Percentiles rank a stretch among this genome's conserved stretches.
phyloP scores from a whole-genome alignment of 345 rosid species.

The Rhodamnia argentea region DNA sequence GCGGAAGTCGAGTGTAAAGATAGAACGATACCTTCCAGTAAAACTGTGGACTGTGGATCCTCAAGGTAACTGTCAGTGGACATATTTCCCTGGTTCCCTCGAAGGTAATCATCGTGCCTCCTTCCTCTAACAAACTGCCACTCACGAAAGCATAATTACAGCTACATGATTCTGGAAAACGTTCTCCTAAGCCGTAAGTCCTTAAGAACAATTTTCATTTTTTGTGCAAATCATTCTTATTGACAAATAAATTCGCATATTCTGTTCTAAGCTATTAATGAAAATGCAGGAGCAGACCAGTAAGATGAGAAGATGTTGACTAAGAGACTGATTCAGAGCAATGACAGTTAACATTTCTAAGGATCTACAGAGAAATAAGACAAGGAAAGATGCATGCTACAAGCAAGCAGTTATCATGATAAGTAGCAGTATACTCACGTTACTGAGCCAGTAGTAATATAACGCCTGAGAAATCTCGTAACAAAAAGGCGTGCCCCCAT shows the following conservation, averaged over 20 bases:
- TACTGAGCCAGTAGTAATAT: constrained; percentile 52
- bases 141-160: neutral
- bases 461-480: constrained; percentile 61
- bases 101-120: constrained; percentile 75
- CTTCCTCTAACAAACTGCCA: constrained; percentile 69
- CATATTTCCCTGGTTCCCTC: constrained; percentile 40
- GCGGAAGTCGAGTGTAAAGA: neutral
- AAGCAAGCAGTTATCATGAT: neutral
- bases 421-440: constrained; percentile 39
- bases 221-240: neutral
- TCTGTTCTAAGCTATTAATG: neutral
- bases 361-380: neutral
- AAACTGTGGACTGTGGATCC: constrained; percentile 71
- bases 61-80: constrained; percentile 35
- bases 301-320: neutral
- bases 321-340: neutral
- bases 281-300: neutral
- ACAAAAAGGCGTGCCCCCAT: constrained; percentile 66
- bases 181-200: neutral
- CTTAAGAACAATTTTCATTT: neutral
- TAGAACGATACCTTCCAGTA: constrained; percentile 69
- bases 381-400: neutral
- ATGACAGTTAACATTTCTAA: neutral
- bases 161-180: neutral
- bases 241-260: neutral